Evolutionary conservation across 2,329 filamentous ascomycete species (phyloP), one percentile per base, ranked within the genome.

Genomic region (Tympanopsis confertula): DNA sequence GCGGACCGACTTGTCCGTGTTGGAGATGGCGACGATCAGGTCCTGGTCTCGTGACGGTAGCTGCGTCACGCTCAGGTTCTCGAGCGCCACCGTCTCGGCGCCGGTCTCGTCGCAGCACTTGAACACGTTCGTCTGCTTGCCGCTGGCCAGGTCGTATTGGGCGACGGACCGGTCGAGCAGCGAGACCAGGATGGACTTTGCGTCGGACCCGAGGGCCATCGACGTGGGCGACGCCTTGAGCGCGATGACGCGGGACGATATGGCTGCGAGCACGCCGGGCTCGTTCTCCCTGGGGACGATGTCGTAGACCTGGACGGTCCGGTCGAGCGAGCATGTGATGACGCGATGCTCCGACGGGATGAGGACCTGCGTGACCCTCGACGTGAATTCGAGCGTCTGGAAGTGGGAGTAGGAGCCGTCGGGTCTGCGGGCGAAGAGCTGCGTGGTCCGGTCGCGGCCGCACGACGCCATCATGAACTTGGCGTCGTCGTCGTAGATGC

Each of bases 1-100:
- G 24, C 91, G 72, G 39, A 98, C 81, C 1, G 91, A 96, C 55
- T 96, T 98, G 57, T 98, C 91, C 1, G 86, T 94, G 48, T 88
- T 88, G 5, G 89, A 95, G 10, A 91, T 72, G n/a, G 86, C 88
- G 14, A 91, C 70, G 37, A 98, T 69, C 37, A 93, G 72, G 19
- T 78, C 73, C 3, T 70, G 58, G 29, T 64, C 76, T 54, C 56
- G 68, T 33, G 58, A 71, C 58, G 43, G 69, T 57, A 48, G 76
- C 61, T 52, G 76, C 49, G 53, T 77, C 40, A 79, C 74, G 2
- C 77, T 76, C 20, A 98, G 67, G 1, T 83, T 84, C 45, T 88
- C 85, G 47, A 96, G 63, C 32, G 91, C 76, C 0, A 89, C 89
- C 4, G 87, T 74, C 50, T 98, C 91, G 10, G 72, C 72, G 10